These are phyloP conservation scores for Acanthamoeba royreba DNA, from an alignment of 208 protist genomes.

Conservation along the genomic window DNA sequence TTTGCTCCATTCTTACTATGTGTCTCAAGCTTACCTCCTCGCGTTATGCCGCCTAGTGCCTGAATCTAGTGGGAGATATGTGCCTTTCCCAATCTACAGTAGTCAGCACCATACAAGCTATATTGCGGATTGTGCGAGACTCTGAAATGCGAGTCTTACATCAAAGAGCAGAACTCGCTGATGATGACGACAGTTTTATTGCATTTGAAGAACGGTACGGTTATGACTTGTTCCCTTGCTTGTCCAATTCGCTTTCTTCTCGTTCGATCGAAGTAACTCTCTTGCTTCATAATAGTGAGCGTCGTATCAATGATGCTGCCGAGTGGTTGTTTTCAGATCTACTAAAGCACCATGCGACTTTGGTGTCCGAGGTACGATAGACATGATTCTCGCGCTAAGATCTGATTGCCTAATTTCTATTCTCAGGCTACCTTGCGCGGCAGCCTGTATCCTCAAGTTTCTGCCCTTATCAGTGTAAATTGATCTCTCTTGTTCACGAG, in stretches of 20 bases:
- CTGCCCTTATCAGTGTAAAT: no score
- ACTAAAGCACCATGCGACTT: background rate
- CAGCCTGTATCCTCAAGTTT: no score
- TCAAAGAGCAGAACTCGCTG: background rate
- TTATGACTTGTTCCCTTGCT: no score
- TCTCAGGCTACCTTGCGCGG: no score
- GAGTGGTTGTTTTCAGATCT: background rate
- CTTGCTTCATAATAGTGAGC: background rate
- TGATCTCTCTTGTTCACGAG: no score
- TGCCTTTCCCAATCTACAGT: background rate
- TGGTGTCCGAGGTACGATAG: background rate
- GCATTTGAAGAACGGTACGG: background rate
- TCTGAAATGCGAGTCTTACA: background rate
- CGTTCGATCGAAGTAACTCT: background rate
- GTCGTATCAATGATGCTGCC: background rate
- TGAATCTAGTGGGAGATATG: background rate
- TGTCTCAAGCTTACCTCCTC: no score
- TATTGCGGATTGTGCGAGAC: background rate
- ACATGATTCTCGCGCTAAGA: background rate
- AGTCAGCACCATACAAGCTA: background rate
- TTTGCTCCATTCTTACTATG: no score
- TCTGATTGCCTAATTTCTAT: background rate
- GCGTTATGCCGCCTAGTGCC: background rate
- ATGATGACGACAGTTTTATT: background rate
- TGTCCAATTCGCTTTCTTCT: no score